phyloP scores from a whole-genome alignment of 441 rosid genomes.

The Cnidoscolus chayamansa region DNA sequence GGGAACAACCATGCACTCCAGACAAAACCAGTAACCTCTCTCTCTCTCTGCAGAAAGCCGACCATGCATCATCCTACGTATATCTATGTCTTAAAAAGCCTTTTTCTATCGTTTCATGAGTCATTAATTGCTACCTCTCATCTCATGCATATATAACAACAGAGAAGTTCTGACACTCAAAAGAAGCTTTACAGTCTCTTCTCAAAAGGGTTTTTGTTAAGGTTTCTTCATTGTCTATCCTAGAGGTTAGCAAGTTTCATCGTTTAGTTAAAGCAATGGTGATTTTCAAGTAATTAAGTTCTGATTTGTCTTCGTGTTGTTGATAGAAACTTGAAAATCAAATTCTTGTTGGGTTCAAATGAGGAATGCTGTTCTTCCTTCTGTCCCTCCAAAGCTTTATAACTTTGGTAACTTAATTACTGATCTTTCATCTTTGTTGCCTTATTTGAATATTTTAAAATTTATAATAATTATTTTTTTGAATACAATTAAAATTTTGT shows the following conservation, averaged over 20 bases:
- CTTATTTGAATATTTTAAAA: no score
- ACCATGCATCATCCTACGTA: constrained; percentile 6
- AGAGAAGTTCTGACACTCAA: background rate
- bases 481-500: no score
- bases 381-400: constrained; percentile 29
- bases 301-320: no score
- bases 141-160: constrained; percentile 22
- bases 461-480: no score
- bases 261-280: no score
- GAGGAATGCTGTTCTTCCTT: constrained; percentile 40
- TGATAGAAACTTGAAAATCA: no score
- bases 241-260: no score
- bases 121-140: constrained; percentile 25
- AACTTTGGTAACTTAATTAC: constrained; percentile 26
- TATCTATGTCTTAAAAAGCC: background rate
- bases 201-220: no score
- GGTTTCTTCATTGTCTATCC: background rate
- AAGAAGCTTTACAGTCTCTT: no score
- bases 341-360: constrained; percentile 21
- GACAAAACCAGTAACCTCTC: no score
- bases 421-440: background rate
- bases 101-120: constrained; percentile 17
- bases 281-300: background rate
- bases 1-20: no score
- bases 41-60: constrained; percentile 19